These are phyloP conservation scores for Circinella umbellata DNA, from an alignment of 371 early-diverging fungal genomes.

Conservation along the genomic window DNA sequence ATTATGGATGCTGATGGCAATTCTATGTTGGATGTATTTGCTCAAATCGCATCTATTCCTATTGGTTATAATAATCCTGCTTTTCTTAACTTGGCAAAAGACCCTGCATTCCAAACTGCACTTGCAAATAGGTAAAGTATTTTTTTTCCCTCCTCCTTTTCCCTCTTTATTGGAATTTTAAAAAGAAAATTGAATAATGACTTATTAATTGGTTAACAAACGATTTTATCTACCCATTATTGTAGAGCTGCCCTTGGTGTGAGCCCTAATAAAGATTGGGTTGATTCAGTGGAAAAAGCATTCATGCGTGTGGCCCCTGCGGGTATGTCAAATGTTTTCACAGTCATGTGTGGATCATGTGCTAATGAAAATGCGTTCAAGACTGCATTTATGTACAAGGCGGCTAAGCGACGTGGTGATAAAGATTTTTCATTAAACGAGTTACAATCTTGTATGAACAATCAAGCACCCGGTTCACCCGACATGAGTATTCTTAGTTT, in stretches of 20 bases:
- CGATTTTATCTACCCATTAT: too few relatives aligned
- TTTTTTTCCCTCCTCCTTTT: too few relatives aligned
- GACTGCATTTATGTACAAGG: conserved; percentile 79
- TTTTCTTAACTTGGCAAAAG: conserved; percentile 60
- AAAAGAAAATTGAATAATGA: too few relatives aligned
- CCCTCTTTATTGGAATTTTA: too few relatives aligned
- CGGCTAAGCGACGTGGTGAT: conserved; percentile 60
- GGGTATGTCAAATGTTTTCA: conserved; percentile 77
- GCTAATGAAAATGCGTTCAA: conserved; percentile 82
- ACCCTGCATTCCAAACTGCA: conserved; percentile 61
- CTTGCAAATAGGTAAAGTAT: conserved; percentile 56
- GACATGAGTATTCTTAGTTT: conserved; percentile 73
- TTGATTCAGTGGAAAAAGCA: conserved; percentile 62
- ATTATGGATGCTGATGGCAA: conserved; percentile 81
- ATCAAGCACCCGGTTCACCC: conserved; percentile 73
- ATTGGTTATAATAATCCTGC: conserved; percentile 77
- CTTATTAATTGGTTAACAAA: not conserved
- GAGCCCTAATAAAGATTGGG: conserved; percentile 71
- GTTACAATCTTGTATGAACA: conserved; percentile 66
- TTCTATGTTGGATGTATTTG: conserved; percentile 68
- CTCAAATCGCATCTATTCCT: conserved; percentile 81
- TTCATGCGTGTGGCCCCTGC: conserved; percentile 74
- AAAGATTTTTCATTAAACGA: conserved; percentile 53
- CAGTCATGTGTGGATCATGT: conserved; percentile 79
- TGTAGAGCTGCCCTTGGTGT: conserved; percentile 72